Evolutionary conservation across 2,329 filamentous ascomycete genomes (phyloP).

Genomic region (Cordyceps cateniannulata): DNA sequence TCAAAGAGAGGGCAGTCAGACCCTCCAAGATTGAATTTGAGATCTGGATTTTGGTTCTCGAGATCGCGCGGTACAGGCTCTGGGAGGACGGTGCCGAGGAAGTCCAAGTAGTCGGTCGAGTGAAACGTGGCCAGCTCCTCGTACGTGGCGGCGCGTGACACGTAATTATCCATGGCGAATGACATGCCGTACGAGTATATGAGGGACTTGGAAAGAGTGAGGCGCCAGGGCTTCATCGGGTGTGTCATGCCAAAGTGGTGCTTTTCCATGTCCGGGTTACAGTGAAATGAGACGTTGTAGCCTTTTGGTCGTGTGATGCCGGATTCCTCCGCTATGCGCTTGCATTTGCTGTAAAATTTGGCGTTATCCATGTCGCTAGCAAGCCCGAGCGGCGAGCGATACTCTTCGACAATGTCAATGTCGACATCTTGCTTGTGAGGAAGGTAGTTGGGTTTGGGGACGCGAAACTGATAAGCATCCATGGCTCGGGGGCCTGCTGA

Average conservation of each 20-base stretch:
- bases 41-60: conserved; percentile 55
- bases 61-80: conserved; percentile 58
- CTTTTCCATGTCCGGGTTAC: conserved; percentile 88
- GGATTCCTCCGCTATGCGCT: conserved; percentile 50
- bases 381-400: conserved; percentile 41
- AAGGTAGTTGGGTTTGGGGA: conserved; percentile 54
- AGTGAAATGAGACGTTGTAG: conserved; percentile 90
- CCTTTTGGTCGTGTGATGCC: conserved; percentile 75
- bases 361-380: conserved; percentile 49
- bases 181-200: conserved; percentile 94
- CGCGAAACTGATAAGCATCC: conserved; percentile 45
- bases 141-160: conserved; percentile 74
- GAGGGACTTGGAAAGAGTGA: conserved; percentile 90
- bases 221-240: conserved; percentile 98
- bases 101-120: conserved; percentile 82
- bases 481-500: conserved; percentile 26
- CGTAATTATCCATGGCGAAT: conserved; percentile 92
- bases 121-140: conserved; percentile 88
- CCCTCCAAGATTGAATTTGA: conserved; percentile 77
- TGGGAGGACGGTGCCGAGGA: conserved; percentile 66
- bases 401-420: conserved; percentile 48
- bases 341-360: conserved; percentile 51
- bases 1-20: conserved; percentile 97
- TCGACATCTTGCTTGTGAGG: conserved; percentile 48
- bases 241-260: conserved; percentile 96